Percentiles rank a stretch among this genome's conserved stretches.
phyloP scores from a whole-genome alignment of 208 protist species.

The Trypanosoma rangeli region DNA sequence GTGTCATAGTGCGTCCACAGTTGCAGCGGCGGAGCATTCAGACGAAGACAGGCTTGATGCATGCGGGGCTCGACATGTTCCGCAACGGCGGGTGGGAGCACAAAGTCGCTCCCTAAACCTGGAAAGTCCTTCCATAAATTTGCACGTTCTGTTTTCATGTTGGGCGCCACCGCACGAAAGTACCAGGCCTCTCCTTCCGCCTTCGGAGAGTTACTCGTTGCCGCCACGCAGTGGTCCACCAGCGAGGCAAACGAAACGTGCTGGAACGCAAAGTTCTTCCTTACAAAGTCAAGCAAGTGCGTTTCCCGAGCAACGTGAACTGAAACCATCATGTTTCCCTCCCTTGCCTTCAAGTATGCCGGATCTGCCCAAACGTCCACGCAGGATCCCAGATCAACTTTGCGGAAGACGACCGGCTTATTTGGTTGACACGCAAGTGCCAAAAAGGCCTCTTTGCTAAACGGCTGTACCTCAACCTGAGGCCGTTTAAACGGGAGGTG shows the following conservation, averaged over 20 bases:
- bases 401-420: slow-evolving; percentile 69
- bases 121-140: slow-evolving; percentile 88
- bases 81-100: slow-evolving; percentile 42
- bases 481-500: slow-evolving; percentile 35
- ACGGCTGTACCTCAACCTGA: slow-evolving; percentile 35
- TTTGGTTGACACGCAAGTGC: slow-evolving; percentile 26
- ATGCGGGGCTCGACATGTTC: slow-evolving; percentile 60
- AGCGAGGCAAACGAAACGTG: slow-evolving; percentile 72
- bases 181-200: slow-evolving; percentile 72
- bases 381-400: slow-evolving; percentile 60
- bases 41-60: slow-evolving; percentile 87
- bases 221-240: slow-evolving; percentile 58
- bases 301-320: slow-evolving; percentile 71
- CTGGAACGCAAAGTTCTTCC: slow-evolving; percentile 88
- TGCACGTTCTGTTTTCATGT: slow-evolving; percentile 84
- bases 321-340: slow-evolving; percentile 57
- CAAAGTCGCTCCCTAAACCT: slow-evolving; percentile 69
- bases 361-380: slow-evolving; percentile 50
- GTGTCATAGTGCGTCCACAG: slow-evolving; percentile 95
- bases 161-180: slow-evolving; percentile 75
- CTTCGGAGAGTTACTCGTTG: slow-evolving; percentile 7
- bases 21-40: slow-evolving; percentile 85
- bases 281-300: slow-evolving; percentile 85
- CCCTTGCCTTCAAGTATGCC: slow-evolving; percentile 52
- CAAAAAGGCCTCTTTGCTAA: slow-evolving; percentile 45